These are phyloP conservation scores for Hyphodiscus sp. DNA, from an alignment of 2,329 filamentous ascomycete species.

Conservation along the genomic window DNA sequence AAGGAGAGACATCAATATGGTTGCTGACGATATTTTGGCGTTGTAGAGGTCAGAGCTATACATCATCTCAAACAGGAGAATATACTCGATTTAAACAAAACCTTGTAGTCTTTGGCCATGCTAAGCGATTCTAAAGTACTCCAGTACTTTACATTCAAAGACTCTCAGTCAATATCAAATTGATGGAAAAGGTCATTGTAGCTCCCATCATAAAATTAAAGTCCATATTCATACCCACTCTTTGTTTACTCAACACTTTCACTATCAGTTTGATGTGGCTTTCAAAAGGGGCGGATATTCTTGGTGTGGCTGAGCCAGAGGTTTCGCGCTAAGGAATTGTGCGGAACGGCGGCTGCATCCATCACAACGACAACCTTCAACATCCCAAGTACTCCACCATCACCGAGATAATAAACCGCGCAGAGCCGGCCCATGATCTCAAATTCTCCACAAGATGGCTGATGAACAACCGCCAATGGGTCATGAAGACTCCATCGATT, in stretches of 20 bases:
- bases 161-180: too few species aligned
- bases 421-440: slow-evolving; percentile 23
- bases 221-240: too few species aligned
- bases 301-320: slow-evolving; percentile 12
- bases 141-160: too few species aligned
- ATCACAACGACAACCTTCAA: slow-evolving; percentile 15
- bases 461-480: slow-evolving; percentile 22
- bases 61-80: background rate
- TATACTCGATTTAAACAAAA: background rate
- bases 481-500: slow-evolving; percentile 45
- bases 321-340: slow-evolving; percentile 8
- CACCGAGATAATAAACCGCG: slow-evolving; percentile 10
- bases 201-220: too few species aligned
- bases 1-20: background rate
- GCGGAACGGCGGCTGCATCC: slow-evolving; percentile 4
- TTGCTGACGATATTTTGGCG: background rate
- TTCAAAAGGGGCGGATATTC: background rate
- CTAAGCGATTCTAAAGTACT: background rate
- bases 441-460: slow-evolving; percentile 23
- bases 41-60: background rate
- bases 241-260: too few species aligned
- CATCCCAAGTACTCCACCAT: slow-evolving; percentile 5
- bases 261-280: background rate
- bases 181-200: too few species aligned
- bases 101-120: background rate